Conservation (phyloP, 2,329 filamentous ascomycete genomes). For the Colletotrichum sp. region DNA sequence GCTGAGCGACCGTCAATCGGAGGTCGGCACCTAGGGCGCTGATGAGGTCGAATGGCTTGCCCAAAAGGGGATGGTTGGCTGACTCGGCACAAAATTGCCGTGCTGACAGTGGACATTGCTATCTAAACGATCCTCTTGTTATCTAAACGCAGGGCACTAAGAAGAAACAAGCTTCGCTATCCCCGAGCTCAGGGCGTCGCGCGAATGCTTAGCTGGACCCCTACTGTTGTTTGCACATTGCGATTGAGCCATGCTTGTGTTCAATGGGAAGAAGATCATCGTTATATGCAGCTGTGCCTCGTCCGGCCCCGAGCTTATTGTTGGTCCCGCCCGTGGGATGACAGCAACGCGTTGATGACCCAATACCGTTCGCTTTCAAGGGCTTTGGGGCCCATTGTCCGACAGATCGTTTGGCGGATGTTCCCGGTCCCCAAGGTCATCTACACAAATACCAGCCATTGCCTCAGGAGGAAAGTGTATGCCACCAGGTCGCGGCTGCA, state of each 20-base stretch:
- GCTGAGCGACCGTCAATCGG: background rate
- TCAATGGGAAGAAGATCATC: background rate
- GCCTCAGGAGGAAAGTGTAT: background rate
- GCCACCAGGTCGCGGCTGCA: slow-evolving; percentile 19
- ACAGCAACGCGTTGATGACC: background rate
- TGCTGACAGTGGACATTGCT: background rate
- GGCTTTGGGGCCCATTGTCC: background rate
- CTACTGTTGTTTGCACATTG: background rate
- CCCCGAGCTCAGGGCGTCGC: background rate
- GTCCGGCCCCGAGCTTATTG: background rate
- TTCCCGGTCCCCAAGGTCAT: background rate
- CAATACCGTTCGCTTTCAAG: background rate
- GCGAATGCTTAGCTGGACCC: background rate
- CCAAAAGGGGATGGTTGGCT: background rate
- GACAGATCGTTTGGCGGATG: background rate
- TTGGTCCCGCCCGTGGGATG: background rate
- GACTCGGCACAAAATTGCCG: background rate
- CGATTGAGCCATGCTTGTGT: background rate
- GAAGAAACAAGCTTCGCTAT: slow-evolving; percentile 15
- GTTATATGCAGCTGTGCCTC: background rate
- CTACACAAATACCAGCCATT: background rate
- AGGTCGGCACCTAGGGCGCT: background rate
- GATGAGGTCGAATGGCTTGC: background rate
- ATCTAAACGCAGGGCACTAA: background rate
- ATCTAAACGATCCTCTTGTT: background rate